These are phyloP conservation scores for Plasmodium gonderi DNA, from an alignment of 169 alveolate genomes.

Conservation along the genomic window DNA sequence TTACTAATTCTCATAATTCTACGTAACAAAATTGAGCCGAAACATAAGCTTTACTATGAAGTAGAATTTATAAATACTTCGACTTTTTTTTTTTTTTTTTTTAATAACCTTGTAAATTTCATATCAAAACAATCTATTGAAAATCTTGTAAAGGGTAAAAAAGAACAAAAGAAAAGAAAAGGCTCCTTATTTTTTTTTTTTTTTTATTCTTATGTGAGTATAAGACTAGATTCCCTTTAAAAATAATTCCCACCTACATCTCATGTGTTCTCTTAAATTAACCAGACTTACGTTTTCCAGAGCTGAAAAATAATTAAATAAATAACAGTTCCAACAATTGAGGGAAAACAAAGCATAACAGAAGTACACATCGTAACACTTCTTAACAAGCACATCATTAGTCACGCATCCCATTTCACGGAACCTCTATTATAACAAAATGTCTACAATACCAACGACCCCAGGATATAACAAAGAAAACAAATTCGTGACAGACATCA, in stretches of 20 bases:
- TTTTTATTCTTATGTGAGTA: not conserved
- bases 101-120: conserved; percentile 30
- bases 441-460: conserved; percentile 43
- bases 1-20: not conserved
- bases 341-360: not conserved
- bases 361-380: not conserved
- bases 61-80: conserved; percentile 3
- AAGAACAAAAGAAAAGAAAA: not conserved
- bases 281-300: not conserved
- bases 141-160: conserved; percentile 41
- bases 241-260: not conserved
- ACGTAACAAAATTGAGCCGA: not conserved
- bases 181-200: not conserved
- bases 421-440: conserved; percentile 47
- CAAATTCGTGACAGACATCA: conserved; percentile 86
- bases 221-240: not conserved
- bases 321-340: not conserved
- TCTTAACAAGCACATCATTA: not conserved
- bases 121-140: conserved; percentile 50
- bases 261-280: not conserved
- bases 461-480: conserved; percentile 80
- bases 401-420: not conserved
- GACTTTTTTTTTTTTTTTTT: conserved; percentile 46
- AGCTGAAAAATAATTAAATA: not conserved
- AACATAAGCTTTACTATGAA: not conserved